These are phyloP conservation scores for Curvularia hawaiiensis DNA, from an alignment of 2,329 filamentous ascomycete genomes.

Conservation along the genomic window DNA sequence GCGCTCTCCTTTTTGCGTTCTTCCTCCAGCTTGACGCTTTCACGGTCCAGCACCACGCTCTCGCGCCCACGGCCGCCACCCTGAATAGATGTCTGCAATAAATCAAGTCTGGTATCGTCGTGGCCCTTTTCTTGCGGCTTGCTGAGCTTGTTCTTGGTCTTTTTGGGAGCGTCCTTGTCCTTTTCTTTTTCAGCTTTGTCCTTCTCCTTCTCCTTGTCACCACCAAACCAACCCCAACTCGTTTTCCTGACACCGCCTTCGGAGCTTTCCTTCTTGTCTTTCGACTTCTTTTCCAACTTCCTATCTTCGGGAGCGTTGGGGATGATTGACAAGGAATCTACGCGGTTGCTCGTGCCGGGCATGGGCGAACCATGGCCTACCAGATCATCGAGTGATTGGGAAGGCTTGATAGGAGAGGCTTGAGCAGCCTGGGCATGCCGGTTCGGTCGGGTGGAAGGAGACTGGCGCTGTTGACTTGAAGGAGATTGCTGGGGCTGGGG, in stretches of 20 bases:
- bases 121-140: constrained; percentile 63
- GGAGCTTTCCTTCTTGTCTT: constrained; percentile 73
- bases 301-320: constrained; percentile 74
- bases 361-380: constrained; percentile 69
- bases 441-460: constrained; percentile 30
- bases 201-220: constrained; percentile 71
- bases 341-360: constrained; percentile 70
- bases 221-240: constrained; percentile 78
- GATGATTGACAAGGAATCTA: constrained; percentile 79
- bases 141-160: constrained; percentile 67
- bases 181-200: constrained; percentile 62
- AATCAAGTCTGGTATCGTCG: constrained; percentile 82
- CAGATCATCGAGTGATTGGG: constrained; percentile 67
- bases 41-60: constrained; percentile 81
- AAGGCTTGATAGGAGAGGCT: constrained; percentile 46
- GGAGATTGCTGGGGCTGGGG: constrained; percentile 13
- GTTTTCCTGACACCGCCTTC: constrained; percentile 72
- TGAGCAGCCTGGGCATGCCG: constrained; percentile 40
- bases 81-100: constrained; percentile 87
- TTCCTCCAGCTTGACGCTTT: constrained; percentile 74
- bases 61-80: constrained; percentile 68
- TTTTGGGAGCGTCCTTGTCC: constrained; percentile 48
- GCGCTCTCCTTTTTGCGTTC: constrained; percentile 81
- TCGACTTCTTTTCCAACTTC: constrained; percentile 71
- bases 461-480: constrained; percentile 29